phyloP scores from a whole-genome alignment of 2,329 filamentous ascomycete species.

The Ustilaginoidea virens region DNA sequence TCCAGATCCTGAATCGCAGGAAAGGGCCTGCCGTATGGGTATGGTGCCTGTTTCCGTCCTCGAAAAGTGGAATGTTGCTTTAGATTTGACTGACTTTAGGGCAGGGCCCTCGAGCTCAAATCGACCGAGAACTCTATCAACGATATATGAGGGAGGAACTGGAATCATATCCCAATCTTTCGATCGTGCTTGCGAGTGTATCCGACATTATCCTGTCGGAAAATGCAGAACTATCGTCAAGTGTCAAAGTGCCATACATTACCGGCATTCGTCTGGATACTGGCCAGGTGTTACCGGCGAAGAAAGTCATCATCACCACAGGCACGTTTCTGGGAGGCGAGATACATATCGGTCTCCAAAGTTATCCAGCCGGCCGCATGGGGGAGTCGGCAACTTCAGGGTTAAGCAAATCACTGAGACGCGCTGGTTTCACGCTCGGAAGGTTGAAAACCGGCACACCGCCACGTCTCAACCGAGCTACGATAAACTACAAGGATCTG shows the following conservation, averaged over 20 bases:
- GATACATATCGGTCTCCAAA: constrained; percentile 83
- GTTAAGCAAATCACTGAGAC: constrained; percentile 74
- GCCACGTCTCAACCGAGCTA: constrained; percentile 65
- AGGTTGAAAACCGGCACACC: constrained; percentile 93
- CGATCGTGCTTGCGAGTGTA: constrained; percentile 71
- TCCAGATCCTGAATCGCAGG: constrained; percentile 70
- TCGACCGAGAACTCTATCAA: constrained; percentile 80
- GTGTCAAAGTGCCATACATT: constrained; percentile 51
- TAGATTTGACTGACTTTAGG: not conserved
- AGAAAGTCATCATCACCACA: constrained; percentile 82
- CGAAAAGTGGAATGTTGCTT: not conserved
- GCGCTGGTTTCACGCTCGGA: constrained; percentile 80
- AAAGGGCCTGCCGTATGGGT: constrained; percentile 93
- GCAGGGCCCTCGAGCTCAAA: constrained; percentile 79
- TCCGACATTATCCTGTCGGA: constrained; percentile 67
- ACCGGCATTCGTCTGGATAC: constrained; percentile 76
- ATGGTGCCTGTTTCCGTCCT: constrained; percentile 2
- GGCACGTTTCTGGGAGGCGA: constrained; percentile 92
- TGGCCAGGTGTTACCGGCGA: constrained; percentile 67
- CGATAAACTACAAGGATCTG: constrained; percentile 63
- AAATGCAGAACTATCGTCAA: constrained; percentile 20
- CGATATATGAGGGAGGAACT: constrained; percentile 84
- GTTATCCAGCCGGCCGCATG: constrained; percentile 77
- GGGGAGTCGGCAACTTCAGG: constrained; percentile 89
- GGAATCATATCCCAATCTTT: constrained; percentile 59